Conservation (phyloP, 2,329 filamentous ascomycete genomes). For the Penicillium sp. region DNA sequence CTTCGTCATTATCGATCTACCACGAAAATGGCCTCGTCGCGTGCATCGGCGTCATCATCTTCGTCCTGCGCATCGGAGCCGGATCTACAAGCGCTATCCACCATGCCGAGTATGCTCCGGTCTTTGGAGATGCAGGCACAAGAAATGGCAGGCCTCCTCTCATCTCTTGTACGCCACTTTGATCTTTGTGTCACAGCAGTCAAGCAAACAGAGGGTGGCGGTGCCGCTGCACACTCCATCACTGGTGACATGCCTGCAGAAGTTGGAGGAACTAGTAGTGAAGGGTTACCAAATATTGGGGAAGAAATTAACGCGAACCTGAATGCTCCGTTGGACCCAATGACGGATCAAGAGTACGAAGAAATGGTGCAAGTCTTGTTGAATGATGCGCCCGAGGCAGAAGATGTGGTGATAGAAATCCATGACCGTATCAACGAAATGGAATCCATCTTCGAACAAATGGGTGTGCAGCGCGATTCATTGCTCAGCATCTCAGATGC, state of each 20-base stretch:
- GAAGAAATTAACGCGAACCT: slow-evolving; percentile 33
- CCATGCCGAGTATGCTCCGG: slow-evolving; percentile 57
- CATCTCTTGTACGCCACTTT: slow-evolving; percentile 82
- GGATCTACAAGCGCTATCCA: slow-evolving; percentile 37
- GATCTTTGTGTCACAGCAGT: slow-evolving; percentile 91
- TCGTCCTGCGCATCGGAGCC: slow-evolving; percentile 36
- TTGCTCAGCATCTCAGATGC: slow-evolving; percentile 57
- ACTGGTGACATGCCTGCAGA: slow-evolving; percentile 61
- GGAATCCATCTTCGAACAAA: slow-evolving; percentile 66
- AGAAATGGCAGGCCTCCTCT: slow-evolving; percentile 77
- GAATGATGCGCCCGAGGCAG: slow-evolving; percentile 58
- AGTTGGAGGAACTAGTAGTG: slow-evolving; percentile 46
- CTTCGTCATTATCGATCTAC: slow-evolving; percentile 46
- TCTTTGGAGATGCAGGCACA: slow-evolving; percentile 72
- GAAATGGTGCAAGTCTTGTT: slow-evolving; percentile 80
- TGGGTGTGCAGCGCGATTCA: slow-evolving; percentile 63
- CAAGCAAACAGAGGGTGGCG: slow-evolving; percentile 81
- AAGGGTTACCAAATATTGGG: slow-evolving; percentile 32
- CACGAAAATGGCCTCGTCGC: slow-evolving; percentile 41
- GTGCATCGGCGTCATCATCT: slow-evolving; percentile 34
- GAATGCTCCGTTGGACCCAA: slow-evolving; percentile 62
- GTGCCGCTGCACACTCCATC: slow-evolving; percentile 66
- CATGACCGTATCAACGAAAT: slow-evolving; percentile 74
- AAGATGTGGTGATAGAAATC: slow-evolving; percentile 66
- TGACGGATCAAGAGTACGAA: slow-evolving; percentile 71